Conservation (phyloP, 768 basidiomycete genomes). For the Trametes cinnabarina region DNA sequence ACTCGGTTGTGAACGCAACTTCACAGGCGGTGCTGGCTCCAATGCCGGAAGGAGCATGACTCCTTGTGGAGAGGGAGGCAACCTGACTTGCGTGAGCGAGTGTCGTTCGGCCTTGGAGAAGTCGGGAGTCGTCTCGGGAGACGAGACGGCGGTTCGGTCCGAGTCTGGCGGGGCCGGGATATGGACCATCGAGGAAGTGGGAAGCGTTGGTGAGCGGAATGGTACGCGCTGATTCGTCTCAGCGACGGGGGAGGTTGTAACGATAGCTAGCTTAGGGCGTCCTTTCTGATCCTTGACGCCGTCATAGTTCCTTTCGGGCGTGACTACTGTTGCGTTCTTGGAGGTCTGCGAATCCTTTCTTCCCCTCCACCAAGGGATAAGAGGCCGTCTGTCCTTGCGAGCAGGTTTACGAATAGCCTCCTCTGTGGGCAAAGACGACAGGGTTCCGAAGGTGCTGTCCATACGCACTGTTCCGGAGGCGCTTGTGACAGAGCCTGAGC, state of each 20-base stretch:
- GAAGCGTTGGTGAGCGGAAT: neutral
- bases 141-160: constrained; percentile 1
- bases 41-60: constrained; percentile 11
- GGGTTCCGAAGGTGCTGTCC: constrained; percentile 26
- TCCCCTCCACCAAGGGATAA: constrained; percentile 11
- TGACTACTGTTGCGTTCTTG: neutral
- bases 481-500: constrained; percentile 8
- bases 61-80: neutral
- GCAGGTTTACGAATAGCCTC: constrained; percentile 22
- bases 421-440: constrained; percentile 25
- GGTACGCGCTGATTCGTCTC: neutral
- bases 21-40: constrained; percentile 7
- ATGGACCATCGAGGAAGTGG: constrained; percentile 11
- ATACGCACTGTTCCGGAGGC: constrained; percentile 18
- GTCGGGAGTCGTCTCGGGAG: constrained; percentile 4
- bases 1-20: constrained; percentile 4
- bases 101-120: neutral
- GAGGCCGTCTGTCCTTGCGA: constrained; percentile 4
- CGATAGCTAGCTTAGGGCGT: constrained; percentile 7
- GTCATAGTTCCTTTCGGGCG: neutral
- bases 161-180: constrained; percentile 3
- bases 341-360: constrained; percentile 1
- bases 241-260: constrained; percentile 1
- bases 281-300: neutral
- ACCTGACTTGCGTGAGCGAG: neutral